Conservation (phyloP, 2,329 filamentous ascomycete species). For the Penicillium nordicum region DNA sequence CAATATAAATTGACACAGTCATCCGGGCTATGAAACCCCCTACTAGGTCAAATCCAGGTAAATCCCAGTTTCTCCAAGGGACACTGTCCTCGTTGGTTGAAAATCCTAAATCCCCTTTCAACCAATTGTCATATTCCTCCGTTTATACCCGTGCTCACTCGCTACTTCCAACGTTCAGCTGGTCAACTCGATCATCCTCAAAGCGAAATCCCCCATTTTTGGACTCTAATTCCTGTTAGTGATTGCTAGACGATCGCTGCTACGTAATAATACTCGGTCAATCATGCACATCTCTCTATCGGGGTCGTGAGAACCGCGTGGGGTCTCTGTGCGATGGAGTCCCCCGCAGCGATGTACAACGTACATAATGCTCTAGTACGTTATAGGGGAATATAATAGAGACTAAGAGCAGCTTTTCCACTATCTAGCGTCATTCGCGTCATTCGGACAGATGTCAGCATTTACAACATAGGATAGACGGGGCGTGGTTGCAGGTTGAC, state of each 20-base stretch:
- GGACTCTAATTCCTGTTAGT: neutral
- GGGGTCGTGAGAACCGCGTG: conserved; percentile 16
- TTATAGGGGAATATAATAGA: neutral
- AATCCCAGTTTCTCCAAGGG: neutral
- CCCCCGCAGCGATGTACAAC: conserved; percentile 9
- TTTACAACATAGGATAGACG: neutral
- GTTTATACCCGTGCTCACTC: conserved; percentile 10
- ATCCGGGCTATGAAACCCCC: neutral
- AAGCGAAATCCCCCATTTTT: neutral
- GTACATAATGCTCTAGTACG: conserved; percentile 3
- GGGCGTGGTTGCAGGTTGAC: neutral
- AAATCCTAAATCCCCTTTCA: neutral
- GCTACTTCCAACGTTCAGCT: neutral
- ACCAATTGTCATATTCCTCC: conserved; percentile 7
- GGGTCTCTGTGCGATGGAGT: conserved; percentile 13
- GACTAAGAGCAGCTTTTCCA: neutral
- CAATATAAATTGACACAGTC: neutral
- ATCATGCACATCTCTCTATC: conserved; percentile 20
- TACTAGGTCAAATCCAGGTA: neutral
- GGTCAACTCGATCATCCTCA: neutral
- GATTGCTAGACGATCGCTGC: conserved; percentile 12
- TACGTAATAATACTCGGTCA: conserved; percentile 5
- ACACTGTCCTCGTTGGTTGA: neutral
- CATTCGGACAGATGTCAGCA: neutral
- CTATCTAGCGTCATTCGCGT: neutral